Evolutionary conservation across 306 rosid species (phyloP), one percentile per base, ranked within the genome.

Genomic region (Prunus kanzakura): DNA sequence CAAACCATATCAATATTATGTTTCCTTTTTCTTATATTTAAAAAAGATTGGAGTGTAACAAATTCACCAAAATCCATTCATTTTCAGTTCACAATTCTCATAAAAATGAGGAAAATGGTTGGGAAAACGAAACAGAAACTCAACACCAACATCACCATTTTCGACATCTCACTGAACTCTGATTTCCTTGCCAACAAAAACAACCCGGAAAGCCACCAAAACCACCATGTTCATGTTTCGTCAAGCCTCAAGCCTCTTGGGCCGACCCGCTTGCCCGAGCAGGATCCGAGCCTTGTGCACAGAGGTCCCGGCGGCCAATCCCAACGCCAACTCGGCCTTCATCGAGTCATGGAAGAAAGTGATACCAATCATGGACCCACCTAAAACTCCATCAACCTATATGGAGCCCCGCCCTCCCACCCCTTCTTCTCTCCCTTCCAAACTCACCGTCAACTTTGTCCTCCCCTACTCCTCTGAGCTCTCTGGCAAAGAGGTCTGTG

Each of bases 391-490:
- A 1, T n/a, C 82, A 30, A 16, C 86, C 3, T 93, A 78, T 79
- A 76, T 90, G 84, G 18, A 72, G 67, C 88, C 91, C 72, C 97
- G 96, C 12, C 96, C 97, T 0, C 69, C 91, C 1, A 20, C 64
- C 14, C 91, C 92, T 11, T 66, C 91, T 14, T 29, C 94, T 8
- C 78, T 93, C 64, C 97, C 97, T n/a, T 2, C 87, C 63, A 90
- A 93, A 79, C 85, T 93, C 86, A 90, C 91, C 1, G 89, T 93
- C 77, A 93, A 93, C 71, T 93, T 93, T 66, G 96, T 89, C 22
- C 96, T 93, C 15, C 97, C 97, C 10, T 93, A 93, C 74, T 55
- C 89, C 32, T 90, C 96, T 4, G 89, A 82, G 82, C 82, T 90
- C 81, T 66, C 96, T 18, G 76, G 79, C 51, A 93, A 93, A 85